Base-by-base conservation (phyloP, 164 flowering plant species). In the Vitis rupestris region DNA sequence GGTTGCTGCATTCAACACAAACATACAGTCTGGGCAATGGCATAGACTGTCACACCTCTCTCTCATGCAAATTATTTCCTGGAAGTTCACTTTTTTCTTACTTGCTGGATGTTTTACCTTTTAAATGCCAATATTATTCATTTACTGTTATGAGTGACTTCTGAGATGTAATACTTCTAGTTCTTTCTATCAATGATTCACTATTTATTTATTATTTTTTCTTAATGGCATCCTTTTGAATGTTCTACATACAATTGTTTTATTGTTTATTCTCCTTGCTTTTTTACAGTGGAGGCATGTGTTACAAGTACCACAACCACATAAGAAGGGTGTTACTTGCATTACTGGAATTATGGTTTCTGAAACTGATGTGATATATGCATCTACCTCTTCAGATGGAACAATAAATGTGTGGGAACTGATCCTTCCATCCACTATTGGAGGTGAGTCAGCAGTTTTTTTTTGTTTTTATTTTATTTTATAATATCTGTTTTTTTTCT, bases 321-420 rank as follows among this genome's bases (percentile, higher is more conserved):
- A 93, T 75, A 88, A 84, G 70, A 95, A 88, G 76, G 98, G 99
- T 63, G 92, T 93, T 68, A 95, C 98, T 10, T 95, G 99, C 82
- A 89, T 95, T 71, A 75, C 86, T 72, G 90, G 87, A 64, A 75
- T 84, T 63, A 76, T 89, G 88, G 55, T 89, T 74, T 91, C 93
- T 69, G 64, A 82, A 63, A 76, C 69, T 54, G 86, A 84, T 61
- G 90, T 88, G 29, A 54, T 93, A 8, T 86, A 91, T 76, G 97
- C 94, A 53, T 90, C 98, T 52, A 80, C 93, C 68, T 88, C 97
- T 72, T 95, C 98, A 61, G 99, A 95, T 86, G 85, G 94, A 54
- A 65, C 80, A 31, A 90, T 91, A 69, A 64, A 70, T 78, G 67
- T 93, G 48, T 91, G 98, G 94, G 94, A 88, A 72, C 31, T 91